Evolutionary conservation across 2,329 filamentous ascomycete species (phyloP).

Genomic region (Diaporthe ampelina): DNA sequence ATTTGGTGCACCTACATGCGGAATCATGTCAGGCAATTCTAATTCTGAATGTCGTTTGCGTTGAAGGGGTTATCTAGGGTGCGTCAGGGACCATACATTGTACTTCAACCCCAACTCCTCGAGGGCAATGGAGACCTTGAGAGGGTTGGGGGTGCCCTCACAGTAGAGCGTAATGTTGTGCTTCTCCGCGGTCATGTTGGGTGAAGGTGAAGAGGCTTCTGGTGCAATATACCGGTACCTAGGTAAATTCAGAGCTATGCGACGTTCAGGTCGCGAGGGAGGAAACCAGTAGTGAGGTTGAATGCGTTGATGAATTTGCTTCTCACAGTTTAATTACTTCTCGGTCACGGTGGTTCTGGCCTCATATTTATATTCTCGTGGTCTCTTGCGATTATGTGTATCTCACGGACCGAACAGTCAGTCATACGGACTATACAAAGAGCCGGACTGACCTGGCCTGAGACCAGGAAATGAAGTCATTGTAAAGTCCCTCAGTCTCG

Average conservation of each 20-base stretch:
- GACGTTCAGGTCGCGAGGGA: background rate
- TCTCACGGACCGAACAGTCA: background rate
- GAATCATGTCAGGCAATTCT: background rate
- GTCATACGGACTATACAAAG: background rate
- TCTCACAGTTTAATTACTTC: background rate
- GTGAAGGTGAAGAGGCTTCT: background rate
- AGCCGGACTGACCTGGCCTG: background rate
- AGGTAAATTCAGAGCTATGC: background rate
- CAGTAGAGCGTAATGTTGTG: conserved; percentile 1
- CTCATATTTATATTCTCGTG: background rate
- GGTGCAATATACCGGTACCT: background rate
- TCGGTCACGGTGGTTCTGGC: background rate
- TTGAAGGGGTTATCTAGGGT: background rate
- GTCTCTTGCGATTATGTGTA: background rate
- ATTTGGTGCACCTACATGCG: background rate
- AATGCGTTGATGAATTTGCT: background rate
- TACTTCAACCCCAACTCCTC: conserved; percentile 34
- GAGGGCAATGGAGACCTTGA: conserved; percentile 35
- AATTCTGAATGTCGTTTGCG: too few relatives aligned
- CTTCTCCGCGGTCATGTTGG: conserved; percentile 2
- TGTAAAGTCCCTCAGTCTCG: background rate
- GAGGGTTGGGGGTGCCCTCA: conserved; percentile 33
- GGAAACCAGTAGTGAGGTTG: background rate
- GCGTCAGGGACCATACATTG: background rate
- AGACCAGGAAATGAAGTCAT: background rate